Percentiles rank a stretch among this genome's conserved stretches.
These are phyloP conservation scores for Graphilbum ipis-grandicollis DNA, from an alignment of 2,329 filamentous ascomycete species.

Conservation along the genomic window DNA sequence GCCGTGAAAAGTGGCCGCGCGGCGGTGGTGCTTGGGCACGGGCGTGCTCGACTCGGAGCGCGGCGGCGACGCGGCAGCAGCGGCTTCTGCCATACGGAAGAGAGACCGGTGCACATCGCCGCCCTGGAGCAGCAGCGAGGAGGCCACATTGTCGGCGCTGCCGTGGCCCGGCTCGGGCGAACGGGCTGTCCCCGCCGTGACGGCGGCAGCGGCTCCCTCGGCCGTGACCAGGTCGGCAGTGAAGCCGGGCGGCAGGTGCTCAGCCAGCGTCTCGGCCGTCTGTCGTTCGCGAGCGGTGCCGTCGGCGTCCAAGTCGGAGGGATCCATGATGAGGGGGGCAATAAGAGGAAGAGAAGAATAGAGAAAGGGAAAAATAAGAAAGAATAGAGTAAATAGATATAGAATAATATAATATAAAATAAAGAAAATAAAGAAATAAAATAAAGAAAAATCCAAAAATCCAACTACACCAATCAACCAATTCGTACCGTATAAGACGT, in stretches of 20 bases:
- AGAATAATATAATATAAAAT: too few species aligned
- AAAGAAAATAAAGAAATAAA: too few species aligned
- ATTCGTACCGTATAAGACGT: too few species aligned
- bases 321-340: conserved; percentile 6
- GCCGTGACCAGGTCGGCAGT: conserved; percentile 15
- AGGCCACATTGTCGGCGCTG: conserved; percentile 25
- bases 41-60: not conserved
- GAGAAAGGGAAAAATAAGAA: not conserved
- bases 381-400: not conserved
- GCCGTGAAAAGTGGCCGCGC: conserved; percentile 49
- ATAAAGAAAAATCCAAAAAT: too few species aligned
- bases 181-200: not conserved
- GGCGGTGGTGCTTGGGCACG: conserved; percentile 15
- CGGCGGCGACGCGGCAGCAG: conserved; percentile 14
- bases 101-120: conserved; percentile 66
- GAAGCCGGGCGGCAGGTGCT: conserved; percentile 17
- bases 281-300: conserved; percentile 3
- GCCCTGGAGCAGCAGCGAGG: conserved; percentile 54
- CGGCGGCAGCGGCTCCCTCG: not conserved
- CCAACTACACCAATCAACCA: too few species aligned
- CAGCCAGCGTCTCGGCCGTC: conserved; percentile 12
- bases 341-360: not conserved
- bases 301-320: conserved; percentile 2
- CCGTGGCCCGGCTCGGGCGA: conserved; percentile 2
- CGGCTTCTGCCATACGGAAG: conserved; percentile 49